These are phyloP conservation scores for Apiospora pterosperma DNA, from an alignment of 2,329 filamentous ascomycete genomes.

Conservation along the genomic window DNA sequence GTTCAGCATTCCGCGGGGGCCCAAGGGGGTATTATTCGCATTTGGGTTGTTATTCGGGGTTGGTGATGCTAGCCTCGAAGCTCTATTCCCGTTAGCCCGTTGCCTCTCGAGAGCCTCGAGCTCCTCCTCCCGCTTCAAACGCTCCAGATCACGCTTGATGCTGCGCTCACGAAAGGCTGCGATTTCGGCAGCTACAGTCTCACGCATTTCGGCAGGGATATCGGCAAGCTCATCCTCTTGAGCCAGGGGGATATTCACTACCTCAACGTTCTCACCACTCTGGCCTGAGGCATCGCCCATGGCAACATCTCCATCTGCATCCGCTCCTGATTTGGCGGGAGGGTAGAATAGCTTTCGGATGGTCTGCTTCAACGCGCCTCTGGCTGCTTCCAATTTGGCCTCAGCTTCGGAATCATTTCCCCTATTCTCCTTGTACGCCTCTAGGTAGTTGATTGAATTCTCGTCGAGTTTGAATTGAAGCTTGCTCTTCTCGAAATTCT, in stretches of 20 bases:
- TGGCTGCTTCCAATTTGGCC: slow-evolving; percentile 67
- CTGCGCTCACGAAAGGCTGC: slow-evolving; percentile 91
- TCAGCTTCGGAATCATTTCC: slow-evolving; percentile 62
- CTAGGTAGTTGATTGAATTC: slow-evolving; percentile 78
- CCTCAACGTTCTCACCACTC: slow-evolving; percentile 67
- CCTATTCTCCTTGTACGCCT: slow-evolving; percentile 69
- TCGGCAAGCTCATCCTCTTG: slow-evolving; percentile 92
- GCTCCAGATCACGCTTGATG: slow-evolving; percentile 82
- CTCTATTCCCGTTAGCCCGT: slow-evolving; percentile 61
- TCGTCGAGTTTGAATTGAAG: slow-evolving; percentile 77
- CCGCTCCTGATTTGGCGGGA: slow-evolving; percentile 43
- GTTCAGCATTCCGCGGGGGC: slow-evolving; percentile 67
- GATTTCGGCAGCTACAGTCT: slow-evolving; percentile 91
- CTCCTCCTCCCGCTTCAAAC: slow-evolving; percentile 84
- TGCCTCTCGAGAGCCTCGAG: slow-evolving; percentile 82
- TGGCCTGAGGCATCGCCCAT: slow-evolving; percentile 62
- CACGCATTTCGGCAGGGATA: slow-evolving; percentile 93
- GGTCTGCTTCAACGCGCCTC: slow-evolving; percentile 62
- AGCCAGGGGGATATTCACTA: slow-evolving; percentile 83
- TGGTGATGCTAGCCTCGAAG: slow-evolving; percentile 70
- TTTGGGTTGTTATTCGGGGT: slow-evolving; percentile 43
- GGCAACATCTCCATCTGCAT: slow-evolving; percentile 62
- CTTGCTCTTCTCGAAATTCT: slow-evolving; percentile 64
- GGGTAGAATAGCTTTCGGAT: slow-evolving; percentile 73
- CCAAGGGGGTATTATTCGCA: slow-evolving; percentile 73